phyloP scores from a whole-genome alignment of 768 basidiomycete species.

The Rhodocollybia butyracea region DNA sequence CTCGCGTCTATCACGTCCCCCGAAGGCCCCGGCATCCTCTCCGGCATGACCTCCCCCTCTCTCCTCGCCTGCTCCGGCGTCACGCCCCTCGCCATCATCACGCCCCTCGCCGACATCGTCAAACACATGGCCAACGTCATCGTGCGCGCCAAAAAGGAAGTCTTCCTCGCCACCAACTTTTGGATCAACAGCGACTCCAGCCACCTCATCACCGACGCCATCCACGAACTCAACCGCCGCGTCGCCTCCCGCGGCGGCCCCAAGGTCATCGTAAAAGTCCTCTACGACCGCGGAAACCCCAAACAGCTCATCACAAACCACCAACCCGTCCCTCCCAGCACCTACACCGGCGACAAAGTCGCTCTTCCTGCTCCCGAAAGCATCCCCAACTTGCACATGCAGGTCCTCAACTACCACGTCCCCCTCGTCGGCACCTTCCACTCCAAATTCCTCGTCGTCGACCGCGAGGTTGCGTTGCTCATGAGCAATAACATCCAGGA shows the following conservation, averaged over 20 bases:
- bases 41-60: constrained; percentile 57
- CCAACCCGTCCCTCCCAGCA: constrained; percentile 39
- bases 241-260: constrained; percentile 37
- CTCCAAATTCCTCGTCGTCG: constrained; percentile 66
- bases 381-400: constrained; percentile 57
- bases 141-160: constrained; percentile 56
- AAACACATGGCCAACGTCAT: constrained; percentile 64
- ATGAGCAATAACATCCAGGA: constrained; percentile 72
- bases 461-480: constrained; percentile 61
- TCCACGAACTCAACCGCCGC: constrained; percentile 48
- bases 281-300: constrained; percentile 66
- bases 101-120: constrained; percentile 72
- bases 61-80: constrained; percentile 62
- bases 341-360: constrained; percentile 42
- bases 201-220: constrained; percentile 45
- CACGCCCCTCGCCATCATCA: constrained; percentile 59
- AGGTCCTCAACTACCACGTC: constrained; percentile 58
- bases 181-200: constrained; percentile 52
- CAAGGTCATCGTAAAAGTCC: constrained; percentile 60
- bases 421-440: constrained; percentile 43
- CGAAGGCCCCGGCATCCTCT: constrained; percentile 47
- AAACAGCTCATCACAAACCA: constrained; percentile 47
- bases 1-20: constrained; percentile 48
- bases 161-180: constrained; percentile 68
- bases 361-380: constrained; percentile 50